phyloP scores from a whole-genome alignment of 1,284 basidiomycete species.

The Meripilus lineatus region DNA sequence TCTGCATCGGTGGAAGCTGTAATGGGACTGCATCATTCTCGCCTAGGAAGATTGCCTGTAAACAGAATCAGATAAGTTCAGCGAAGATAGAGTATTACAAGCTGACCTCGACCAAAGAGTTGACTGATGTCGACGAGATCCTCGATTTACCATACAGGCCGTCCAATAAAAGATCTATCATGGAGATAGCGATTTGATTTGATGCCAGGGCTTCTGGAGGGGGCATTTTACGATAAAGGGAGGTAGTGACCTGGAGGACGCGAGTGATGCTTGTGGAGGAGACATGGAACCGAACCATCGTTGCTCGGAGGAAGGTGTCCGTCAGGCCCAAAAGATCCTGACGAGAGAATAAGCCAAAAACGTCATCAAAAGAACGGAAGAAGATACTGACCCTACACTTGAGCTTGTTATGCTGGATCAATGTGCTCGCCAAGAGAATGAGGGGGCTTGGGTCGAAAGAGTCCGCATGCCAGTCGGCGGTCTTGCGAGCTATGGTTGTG shows the following conservation, averaged over 20 bases:
- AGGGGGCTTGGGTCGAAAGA: slow-evolving; percentile 52
- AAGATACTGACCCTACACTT: slow-evolving; percentile 44
- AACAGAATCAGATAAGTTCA: slow-evolving; percentile 15
- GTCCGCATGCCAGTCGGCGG: slow-evolving; percentile 44
- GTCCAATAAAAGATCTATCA: slow-evolving; percentile 54
- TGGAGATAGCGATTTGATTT: slow-evolving; percentile 40
- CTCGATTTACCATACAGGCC: slow-evolving; percentile 49
- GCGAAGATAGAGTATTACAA: background rate
- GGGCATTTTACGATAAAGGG: slow-evolving; percentile 29
- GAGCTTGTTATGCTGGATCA: slow-evolving; percentile 58
- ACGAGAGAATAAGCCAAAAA: background rate
- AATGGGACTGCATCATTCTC: slow-evolving; percentile 12
- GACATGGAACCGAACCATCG: slow-evolving; percentile 47
- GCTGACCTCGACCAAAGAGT: slow-evolving; percentile 46
- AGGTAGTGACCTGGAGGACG: slow-evolving; percentile 45
- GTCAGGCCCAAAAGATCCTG: slow-evolving; percentile 55
- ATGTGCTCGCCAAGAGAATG: slow-evolving; percentile 41
- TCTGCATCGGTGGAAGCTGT: slow-evolving; percentile 16
- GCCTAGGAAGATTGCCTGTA: slow-evolving; percentile 18
- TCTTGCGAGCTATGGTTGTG: slow-evolving; percentile 45
- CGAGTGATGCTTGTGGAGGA: slow-evolving; percentile 39
- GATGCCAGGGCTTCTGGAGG: slow-evolving; percentile 21
- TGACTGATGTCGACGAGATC: slow-evolving; percentile 43
- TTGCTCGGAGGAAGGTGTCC: slow-evolving; percentile 53
- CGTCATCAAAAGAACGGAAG: background rate